A percentile compares a stretch with the other conserved stretches of the same genome.
Evolutionary conservation across 352 stramenopile species (phyloP).

Genomic region (Phytophthora melonis): DNA sequence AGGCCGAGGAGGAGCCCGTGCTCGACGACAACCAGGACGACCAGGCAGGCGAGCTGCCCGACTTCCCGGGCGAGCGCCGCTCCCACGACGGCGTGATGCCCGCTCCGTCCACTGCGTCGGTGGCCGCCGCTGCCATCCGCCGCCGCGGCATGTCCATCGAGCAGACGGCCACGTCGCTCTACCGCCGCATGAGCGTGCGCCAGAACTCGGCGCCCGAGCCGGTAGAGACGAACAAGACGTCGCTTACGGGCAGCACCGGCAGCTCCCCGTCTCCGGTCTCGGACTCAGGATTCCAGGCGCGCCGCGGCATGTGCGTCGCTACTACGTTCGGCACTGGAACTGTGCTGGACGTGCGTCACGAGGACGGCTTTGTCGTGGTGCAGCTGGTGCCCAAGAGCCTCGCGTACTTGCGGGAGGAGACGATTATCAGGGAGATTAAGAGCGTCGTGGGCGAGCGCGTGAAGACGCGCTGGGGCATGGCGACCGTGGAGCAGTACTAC

Average conservation of each 20-base stretch:
- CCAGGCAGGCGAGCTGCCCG: conserved; percentile 55
- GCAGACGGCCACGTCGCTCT: conserved; percentile 58
- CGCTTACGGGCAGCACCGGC: conserved; percentile 33
- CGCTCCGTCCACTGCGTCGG: conserved; percentile 41
- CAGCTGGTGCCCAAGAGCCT: conserved; percentile 78
- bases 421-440: conserved; percentile 85
- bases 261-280: conserved; percentile 40
- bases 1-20: conserved; percentile 39
- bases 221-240: conserved; percentile 30
- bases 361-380: conserved; percentile 82
- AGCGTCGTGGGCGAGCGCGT: conserved; percentile 84
- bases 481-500: conserved; percentile 87
- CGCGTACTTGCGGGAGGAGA: conserved; percentile 73
- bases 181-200: conserved; percentile 63
- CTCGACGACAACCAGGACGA: conserved; percentile 49
- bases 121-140: conserved; percentile 38
- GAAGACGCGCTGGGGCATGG: conserved; percentile 86
- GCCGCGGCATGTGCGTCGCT: conserved; percentile 73
- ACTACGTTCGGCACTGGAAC: conserved; percentile 83
- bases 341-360: conserved; percentile 72
- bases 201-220: conserved; percentile 50
- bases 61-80: conserved; percentile 51
- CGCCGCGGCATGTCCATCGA: conserved; percentile 65
- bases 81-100: conserved; percentile 52
- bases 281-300: conserved; percentile 52